Evolutionary conservation across 140 eudicot genomes (phyloP).

Genomic region (Erigeron philadelphicus): DNA sequence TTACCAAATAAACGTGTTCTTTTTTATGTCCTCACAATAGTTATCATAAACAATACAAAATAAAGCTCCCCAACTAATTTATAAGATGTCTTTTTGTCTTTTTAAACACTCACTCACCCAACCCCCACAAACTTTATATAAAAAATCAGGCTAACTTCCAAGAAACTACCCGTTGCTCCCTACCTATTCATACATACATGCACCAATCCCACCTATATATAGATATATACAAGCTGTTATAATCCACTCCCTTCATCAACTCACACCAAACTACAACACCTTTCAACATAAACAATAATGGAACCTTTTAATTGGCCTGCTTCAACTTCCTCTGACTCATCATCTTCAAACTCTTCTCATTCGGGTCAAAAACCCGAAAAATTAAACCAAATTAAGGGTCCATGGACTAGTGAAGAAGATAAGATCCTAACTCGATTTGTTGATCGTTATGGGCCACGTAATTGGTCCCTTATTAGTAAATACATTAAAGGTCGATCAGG

Average conservation of each 20-base stretch:
- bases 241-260: background rate
- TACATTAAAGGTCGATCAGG: conserved; percentile 65
- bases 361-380: conserved; percentile 29
- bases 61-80: background rate
- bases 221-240: background rate
- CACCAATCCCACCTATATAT: conserved; percentile 21
- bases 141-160: conserved; percentile 16
- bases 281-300: conserved; percentile 15
- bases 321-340: conserved; percentile 35
- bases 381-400: conserved; percentile 43
- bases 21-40: too few relatives aligned
- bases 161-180: conserved; percentile 34
- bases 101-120: conserved; percentile 1
- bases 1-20: too few relatives aligned
- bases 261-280: background rate
- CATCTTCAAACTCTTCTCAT: conserved; percentile 37
- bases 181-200: conserved; percentile 28
- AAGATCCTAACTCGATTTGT: conserved; percentile 55
- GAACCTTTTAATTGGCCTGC: conserved; percentile 38
- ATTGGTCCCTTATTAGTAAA: conserved; percentile 61
- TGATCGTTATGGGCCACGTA: conserved; percentile 49
- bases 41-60: too few relatives aligned
- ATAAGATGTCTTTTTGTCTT: background rate
- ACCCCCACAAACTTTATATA: conserved; percentile 18
- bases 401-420: conserved; percentile 69